Conservation (phyloP, 1,284 basidiomycete genomes). For the Ceratobasidium sp. region DNA sequence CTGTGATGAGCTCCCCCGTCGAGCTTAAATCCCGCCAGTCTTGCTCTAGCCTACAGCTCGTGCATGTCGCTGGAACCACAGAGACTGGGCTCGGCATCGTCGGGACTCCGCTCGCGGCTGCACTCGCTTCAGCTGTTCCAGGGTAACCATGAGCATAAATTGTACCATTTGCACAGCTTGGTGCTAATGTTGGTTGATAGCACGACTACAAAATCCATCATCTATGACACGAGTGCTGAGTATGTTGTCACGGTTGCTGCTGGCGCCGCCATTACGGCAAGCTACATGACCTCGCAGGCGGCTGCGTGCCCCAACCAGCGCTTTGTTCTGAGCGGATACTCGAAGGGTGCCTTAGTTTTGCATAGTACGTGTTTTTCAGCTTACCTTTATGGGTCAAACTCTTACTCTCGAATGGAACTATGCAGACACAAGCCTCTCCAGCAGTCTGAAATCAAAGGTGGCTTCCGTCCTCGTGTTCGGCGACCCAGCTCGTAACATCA, state of each 20-base stretch:
- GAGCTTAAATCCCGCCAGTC: conserved; percentile 30
- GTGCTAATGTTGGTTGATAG: not conserved
- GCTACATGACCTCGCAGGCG: conserved; percentile 9
- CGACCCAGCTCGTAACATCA: conserved; percentile 21
- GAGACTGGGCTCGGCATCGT: not conserved
- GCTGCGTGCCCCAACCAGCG: not conserved
- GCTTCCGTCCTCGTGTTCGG: conserved; percentile 17
- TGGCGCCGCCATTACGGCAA: conserved; percentile 15
- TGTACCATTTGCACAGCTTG: not conserved
- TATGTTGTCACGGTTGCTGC: conserved; percentile 20
- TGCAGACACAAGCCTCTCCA: conserved; percentile 9
- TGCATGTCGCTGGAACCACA: conserved; percentile 17
- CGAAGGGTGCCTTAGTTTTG: conserved; percentile 29
- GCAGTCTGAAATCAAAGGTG: conserved; percentile 15
- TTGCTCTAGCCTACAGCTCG: conserved; percentile 18
- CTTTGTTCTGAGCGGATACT: conserved; percentile 23
- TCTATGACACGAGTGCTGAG: conserved; percentile 30
- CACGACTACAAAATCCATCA: conserved; percentile 9
- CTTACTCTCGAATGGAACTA: not conserved
- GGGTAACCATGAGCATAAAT: not conserved
- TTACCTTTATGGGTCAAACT: not conserved
- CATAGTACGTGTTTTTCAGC: conserved; percentile 23
- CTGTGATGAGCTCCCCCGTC: conserved; percentile 3
- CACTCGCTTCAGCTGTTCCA: conserved; percentile 18
- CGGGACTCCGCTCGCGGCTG: not conserved